Percentiles rank a stretch among this genome's conserved stretches.
These are phyloP conservation scores for Wickerhamomyces bisporus DNA, from an alignment of 805 yeast species.

Conservation along the genomic window DNA sequence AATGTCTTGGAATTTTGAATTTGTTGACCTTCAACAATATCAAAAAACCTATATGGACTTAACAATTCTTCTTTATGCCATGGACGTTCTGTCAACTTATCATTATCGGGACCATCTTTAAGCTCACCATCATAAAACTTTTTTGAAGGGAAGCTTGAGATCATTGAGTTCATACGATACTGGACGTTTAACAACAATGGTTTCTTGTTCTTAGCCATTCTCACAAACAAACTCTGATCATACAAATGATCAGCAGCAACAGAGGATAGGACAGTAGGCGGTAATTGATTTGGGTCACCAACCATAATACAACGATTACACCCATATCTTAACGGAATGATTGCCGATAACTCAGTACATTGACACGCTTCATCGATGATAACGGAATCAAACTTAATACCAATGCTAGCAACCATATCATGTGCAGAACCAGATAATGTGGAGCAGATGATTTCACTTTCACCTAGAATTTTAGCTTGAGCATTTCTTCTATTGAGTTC, in stretches of 20 bases:
- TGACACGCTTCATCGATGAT: conserved; percentile 97
- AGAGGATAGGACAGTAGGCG: conserved; percentile 92
- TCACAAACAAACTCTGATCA: conserved; percentile 88
- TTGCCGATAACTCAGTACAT: conserved; percentile 86
- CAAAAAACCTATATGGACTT: conserved; percentile 76
- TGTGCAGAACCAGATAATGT: conserved; percentile 95
- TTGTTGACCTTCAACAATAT: conserved; percentile 60
- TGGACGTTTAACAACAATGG: conserved; percentile 79
- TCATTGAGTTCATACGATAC: conserved; percentile 96
- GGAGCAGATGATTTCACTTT: conserved; percentile 83
- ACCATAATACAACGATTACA: conserved; percentile 91
- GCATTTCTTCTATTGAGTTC: conserved; percentile 73
- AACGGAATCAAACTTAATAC: conserved; percentile 81
- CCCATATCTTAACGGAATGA: conserved; percentile 90
- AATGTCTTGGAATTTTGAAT: conserved; percentile 56
- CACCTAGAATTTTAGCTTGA: conserved; percentile 65
- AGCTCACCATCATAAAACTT: conserved; percentile 74
- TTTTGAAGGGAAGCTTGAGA: conserved; percentile 78
- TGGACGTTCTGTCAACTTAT: conserved; percentile 47
- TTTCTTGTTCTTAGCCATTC: conserved; percentile 71
- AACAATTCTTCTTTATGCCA: conserved; percentile 67
- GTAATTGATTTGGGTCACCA: conserved; percentile 97
- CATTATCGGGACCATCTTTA: conserved; percentile 77
- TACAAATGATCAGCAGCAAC: conserved; percentile 75
- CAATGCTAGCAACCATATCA: conserved; percentile 69